A percentile compares a stretch with the other conserved stretches of the same genome.
phyloP scores from a whole-genome alignment of 345 rosid genomes.

The Tarenaya hassleriana region DNA sequence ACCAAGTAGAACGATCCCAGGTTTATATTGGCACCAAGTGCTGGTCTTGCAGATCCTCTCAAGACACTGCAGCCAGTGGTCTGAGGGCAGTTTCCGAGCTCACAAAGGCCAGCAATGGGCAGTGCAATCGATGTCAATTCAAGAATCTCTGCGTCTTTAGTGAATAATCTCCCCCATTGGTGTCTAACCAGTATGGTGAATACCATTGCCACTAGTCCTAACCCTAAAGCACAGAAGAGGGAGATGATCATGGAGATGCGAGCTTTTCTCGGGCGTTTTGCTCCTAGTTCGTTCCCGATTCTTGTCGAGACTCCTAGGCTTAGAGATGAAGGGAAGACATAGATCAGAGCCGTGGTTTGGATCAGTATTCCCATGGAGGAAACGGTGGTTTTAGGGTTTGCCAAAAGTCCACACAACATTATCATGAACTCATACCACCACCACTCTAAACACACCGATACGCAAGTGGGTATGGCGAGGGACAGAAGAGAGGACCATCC shows the following conservation, averaged over 20 bases:
- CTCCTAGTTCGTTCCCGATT: constrained; percentile 89
- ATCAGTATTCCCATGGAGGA: constrained; percentile 97
- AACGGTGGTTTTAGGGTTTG: constrained; percentile 76
- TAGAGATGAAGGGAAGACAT: constrained; percentile 85
- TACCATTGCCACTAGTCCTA: constrained; percentile 69
- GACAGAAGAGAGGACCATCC: constrained; percentile 91
- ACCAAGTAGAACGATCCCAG: constrained; percentile 84
- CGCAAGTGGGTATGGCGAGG: constrained; percentile 81
- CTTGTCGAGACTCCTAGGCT: constrained; percentile 90
- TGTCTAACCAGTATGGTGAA: constrained; percentile 70
- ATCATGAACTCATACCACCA: constrained; percentile 99
- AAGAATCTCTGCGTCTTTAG: constrained; percentile 55
- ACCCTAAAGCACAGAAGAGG: constrained; percentile 41
- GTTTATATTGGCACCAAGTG: constrained; percentile 86
- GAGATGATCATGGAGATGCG: constrained; percentile 75
- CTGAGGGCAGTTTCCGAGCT: constrained; percentile 96
- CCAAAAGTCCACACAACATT: constrained; percentile 72
- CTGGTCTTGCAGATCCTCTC: constrained; percentile 86
- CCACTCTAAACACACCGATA: constrained; percentile 95
- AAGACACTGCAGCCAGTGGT: constrained; percentile 90
- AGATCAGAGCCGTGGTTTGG: constrained; percentile 82
- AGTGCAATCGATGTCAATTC: constrained; percentile 71
- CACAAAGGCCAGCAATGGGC: constrained; percentile 87
- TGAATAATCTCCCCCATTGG: constrained; percentile 80
- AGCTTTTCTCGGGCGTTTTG: constrained; percentile 70